These are phyloP conservation scores for Coix lacrymajobi DNA, from an alignment of 176 grass and related monocot genomes.

Conservation along the genomic window DNA sequence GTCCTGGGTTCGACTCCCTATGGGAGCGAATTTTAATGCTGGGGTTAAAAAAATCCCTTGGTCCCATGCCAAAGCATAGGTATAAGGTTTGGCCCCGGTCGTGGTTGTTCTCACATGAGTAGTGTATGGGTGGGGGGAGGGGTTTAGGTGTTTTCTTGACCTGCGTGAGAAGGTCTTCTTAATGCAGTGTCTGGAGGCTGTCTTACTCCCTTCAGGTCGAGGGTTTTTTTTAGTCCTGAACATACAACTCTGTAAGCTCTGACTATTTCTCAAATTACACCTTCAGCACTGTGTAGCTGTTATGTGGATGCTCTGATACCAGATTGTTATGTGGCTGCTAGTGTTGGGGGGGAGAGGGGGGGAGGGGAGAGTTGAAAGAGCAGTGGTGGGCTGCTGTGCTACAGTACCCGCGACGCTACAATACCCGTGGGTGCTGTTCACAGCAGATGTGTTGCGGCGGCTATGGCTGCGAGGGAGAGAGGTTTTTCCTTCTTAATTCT, in stretches of 20 bases:
- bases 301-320: no score
- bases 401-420: no score
- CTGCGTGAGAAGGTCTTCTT: background rate
- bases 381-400: no score
- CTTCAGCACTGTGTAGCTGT: background rate
- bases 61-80: background rate
- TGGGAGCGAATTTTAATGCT: no score
- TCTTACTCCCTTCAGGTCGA: background rate
- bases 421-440: no score
- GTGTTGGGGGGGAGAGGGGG: no score
- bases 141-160: background rate
- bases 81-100: background rate
- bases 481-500: no score
- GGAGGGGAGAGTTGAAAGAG: no score
- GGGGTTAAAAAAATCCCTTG: background rate
- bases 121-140: background rate
- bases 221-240: background rate
- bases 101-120: background rate
- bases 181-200: background rate
- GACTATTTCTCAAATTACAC: background rate
- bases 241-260: background rate
- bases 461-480: no score
- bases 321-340: no score
- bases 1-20: no score
- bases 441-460: no score